Evolutionary conservation across 306 rosid genomes (phyloP).

Genomic region (Abrus precatorius): DNA sequence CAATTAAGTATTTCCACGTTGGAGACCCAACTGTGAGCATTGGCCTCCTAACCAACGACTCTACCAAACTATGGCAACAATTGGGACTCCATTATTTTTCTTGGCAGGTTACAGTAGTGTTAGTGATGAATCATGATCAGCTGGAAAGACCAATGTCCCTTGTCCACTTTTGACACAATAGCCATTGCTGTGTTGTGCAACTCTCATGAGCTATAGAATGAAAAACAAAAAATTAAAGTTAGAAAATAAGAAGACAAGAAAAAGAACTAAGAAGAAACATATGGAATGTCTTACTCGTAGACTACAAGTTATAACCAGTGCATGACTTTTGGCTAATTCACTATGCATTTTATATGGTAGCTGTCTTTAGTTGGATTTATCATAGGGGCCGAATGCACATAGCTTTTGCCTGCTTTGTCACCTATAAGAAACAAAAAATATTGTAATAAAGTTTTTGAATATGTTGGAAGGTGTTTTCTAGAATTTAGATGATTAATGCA

Average conservation of each 20-base stretch:
- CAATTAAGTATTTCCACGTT: background rate
- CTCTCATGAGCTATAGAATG: slow-evolving; percentile 31
- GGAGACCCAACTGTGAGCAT: slow-evolving; percentile 18
- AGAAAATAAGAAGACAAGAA: background rate
- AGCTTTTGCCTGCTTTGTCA: slow-evolving; percentile 28
- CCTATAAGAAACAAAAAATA: slow-evolving; percentile 6
- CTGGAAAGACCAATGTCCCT: slow-evolving; percentile 48
- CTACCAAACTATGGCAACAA: slow-evolving; percentile 62
- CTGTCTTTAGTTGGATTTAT: slow-evolving; percentile 28
- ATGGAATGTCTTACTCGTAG: slow-evolving; percentile 15
- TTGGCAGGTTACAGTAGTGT: slow-evolving; percentile 44
- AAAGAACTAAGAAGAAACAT: background rate
- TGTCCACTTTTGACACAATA: slow-evolving; percentile 58
- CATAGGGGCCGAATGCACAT: slow-evolving; percentile 38
- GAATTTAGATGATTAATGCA: background rate
- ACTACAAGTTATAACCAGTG: slow-evolving; percentile 32
- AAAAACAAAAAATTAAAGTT: background rate
- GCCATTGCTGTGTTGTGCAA: slow-evolving; percentile 58
- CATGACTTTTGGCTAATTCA: slow-evolving; percentile 8
- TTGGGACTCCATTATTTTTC: slow-evolving; percentile 51
- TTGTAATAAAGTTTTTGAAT: background rate
- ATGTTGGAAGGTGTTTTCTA: background rate
- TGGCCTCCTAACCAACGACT: slow-evolving; percentile 50
- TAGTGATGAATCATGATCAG: slow-evolving; percentile 11
- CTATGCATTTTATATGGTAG: slow-evolving; percentile 3